phyloP scores from a whole-genome alignment of 2,329 filamentous ascomycete species.

The Venturia nashicola region DNA sequence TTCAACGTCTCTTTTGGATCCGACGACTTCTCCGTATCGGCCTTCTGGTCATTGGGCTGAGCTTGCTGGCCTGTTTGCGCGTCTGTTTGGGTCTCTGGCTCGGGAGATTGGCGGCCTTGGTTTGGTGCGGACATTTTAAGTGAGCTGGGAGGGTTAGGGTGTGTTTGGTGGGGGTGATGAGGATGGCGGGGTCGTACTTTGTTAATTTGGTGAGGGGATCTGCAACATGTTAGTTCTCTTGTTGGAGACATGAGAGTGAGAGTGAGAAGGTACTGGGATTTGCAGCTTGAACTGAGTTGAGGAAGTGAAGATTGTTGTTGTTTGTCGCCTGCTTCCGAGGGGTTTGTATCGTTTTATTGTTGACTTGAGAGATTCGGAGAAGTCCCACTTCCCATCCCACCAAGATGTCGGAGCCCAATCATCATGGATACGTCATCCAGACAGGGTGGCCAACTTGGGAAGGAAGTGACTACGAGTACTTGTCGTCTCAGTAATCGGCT shows the following conservation, averaged over 20 bases:
- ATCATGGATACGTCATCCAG: neutral
- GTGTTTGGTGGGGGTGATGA: neutral
- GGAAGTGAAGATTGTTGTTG: neutral
- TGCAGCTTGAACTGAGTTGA: neutral
- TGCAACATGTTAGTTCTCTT: neutral
- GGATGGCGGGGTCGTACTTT: neutral
- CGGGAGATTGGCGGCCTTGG: slow-evolving; percentile 65
- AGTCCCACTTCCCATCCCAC: neutral
- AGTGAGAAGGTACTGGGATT: neutral
- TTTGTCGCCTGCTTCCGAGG: neutral
- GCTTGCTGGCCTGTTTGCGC: slow-evolving; percentile 48
- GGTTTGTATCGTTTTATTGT: neutral
- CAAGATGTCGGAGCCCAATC: neutral
- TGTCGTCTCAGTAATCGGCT: neutral
- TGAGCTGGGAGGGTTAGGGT: slow-evolving; percentile 12
- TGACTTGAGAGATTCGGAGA: neutral
- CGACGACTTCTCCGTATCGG: slow-evolving; percentile 40
- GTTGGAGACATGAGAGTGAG: neutral
- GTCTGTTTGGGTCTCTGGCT: slow-evolving; percentile 55
- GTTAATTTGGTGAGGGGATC: neutral
- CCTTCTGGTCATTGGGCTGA: slow-evolving; percentile 37
- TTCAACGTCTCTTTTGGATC: slow-evolving; percentile 32
- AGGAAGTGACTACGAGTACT: too few species aligned
- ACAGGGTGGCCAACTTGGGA: neutral
- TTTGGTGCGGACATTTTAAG: slow-evolving; percentile 52